Evolutionary conservation across 2,329 filamentous ascomycete species (phyloP), one percentile per base, ranked within the genome.

Genomic region (Helminthosporium solani): DNA sequence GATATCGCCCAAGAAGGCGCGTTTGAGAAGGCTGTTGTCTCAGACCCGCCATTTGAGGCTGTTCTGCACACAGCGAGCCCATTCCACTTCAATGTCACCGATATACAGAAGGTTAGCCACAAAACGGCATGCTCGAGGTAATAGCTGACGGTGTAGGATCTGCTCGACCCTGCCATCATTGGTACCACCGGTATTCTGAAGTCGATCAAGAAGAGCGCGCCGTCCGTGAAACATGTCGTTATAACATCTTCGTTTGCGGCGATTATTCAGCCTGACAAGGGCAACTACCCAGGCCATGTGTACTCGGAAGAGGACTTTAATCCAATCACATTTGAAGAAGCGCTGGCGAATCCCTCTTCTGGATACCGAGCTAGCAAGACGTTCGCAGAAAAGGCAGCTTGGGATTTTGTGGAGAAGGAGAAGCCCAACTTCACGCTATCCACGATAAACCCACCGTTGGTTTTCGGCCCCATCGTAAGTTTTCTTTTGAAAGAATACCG

Each of bases 71-170:
- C 70, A 14, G 69, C 70, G 1, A 68, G 64, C 27, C 87, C 88
- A 0, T 91, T 88, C 73, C 84, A 87, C 58, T 80, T 84, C 64
- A 86, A 85, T 27, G 82, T 94, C 44, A 83, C 88, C 28, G 79
- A 85, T 54, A 84, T 87, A 15, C 77, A 92, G 52, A 83, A 85
- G 44, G 64, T 64, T n/a, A 60, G 74, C 50, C 18, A 7, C n/a
- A 7, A 3, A 3, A 19, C 11, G 2, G 15, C 7, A 23, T 25
- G 28, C 0, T 4, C 7, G n/a, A 2, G 16, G 7, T n/a, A 7
- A 0, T 19, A 19, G 21, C 43, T 55, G 23, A 59, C 56, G 7
- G 12, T 11, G 11, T n/a, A 68, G 68, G 70, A 78, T 49, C 72
- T 83, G 23, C 68, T 83, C 28, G 81, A 84, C 53, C 80, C 81